Percentiles rank a stretch among this genome's conserved stretches.
These are phyloP conservation scores for Blastomyces parvus DNA, from an alignment of 2,329 filamentous ascomycete species.

Conservation along the genomic window DNA sequence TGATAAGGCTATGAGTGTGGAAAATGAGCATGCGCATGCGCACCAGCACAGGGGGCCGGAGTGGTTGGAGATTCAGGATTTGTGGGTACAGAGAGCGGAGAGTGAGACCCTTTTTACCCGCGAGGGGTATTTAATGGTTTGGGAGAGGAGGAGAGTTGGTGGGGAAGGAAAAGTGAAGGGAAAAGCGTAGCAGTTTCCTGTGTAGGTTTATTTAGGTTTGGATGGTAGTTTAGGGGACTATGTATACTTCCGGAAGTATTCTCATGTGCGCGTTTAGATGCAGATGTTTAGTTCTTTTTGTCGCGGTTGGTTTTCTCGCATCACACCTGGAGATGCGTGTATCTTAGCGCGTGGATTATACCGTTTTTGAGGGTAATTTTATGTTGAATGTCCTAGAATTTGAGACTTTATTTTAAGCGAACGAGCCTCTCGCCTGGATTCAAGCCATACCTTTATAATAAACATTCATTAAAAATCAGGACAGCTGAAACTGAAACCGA, in stretches of 20 bases:
- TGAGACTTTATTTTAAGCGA: too few species aligned
- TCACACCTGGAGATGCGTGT: not conserved
- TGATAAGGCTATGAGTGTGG: constrained; percentile 54
- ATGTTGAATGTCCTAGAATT: too few species aligned
- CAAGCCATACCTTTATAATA: too few species aligned
- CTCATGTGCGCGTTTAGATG: not conserved
- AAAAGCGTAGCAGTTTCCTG: constrained; percentile 18
- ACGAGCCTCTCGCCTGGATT: too few species aligned
- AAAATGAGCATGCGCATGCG: constrained; percentile 26
- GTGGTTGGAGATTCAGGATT: constrained; percentile 89
- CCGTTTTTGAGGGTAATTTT: too few species aligned
- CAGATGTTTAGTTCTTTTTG: not conserved
- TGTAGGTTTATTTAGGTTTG: not conserved
- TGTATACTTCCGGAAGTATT: not conserved
- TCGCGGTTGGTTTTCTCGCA: not conserved
- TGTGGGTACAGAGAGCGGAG: constrained; percentile 84
- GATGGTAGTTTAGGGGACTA: not conserved
- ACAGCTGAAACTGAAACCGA: not conserved
- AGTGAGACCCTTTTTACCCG: constrained; percentile 84
- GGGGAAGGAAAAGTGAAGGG: constrained; percentile 30
- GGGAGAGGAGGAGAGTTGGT: constrained; percentile 64
- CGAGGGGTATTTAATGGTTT: constrained; percentile 92
- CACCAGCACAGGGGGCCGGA: constrained; percentile 49
- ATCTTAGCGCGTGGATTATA: not conserved
- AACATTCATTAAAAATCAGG: too few species aligned